Conservation (phyloP, 257 asterid genomes). For the Solanum sejunctum region DNA sequence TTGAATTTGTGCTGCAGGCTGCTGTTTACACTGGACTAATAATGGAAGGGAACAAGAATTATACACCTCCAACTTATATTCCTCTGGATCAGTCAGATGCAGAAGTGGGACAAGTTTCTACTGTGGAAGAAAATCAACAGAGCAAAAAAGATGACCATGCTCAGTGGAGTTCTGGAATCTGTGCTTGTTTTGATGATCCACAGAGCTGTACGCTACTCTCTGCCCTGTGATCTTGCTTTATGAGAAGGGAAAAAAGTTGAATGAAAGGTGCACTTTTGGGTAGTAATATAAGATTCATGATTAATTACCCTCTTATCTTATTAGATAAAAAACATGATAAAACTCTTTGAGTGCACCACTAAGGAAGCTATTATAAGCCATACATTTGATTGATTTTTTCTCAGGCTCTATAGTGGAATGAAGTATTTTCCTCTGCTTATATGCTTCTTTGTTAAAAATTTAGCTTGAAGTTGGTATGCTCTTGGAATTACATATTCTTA, state of each 20-base stretch:
- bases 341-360: neutral
- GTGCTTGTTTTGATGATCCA: conserved; percentile 93
- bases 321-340: neutral
- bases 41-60: conserved; percentile 38
- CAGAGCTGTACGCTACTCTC: conserved; percentile 84
- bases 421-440: neutral
- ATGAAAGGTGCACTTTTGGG: conserved; percentile 39
- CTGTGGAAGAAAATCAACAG: conserved; percentile 17
- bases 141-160: conserved; percentile 20
- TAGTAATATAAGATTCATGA: conserved; percentile 5
- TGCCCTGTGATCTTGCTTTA: conserved; percentile 51
- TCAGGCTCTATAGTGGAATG: neutral
- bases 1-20: neutral
- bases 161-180: conserved; percentile 92
- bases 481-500: neutral
- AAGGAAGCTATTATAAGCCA: neutral
- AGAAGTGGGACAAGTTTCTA: conserved; percentile 26
- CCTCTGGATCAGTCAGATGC: conserved; percentile 59
- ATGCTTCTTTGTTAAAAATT: neutral
- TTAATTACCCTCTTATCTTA: neutral
- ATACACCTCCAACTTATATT: conserved; percentile 73
- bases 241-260: conserved; percentile 40
- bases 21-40: neutral
- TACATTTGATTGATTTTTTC: neutral
- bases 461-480: neutral